These are phyloP conservation scores for Aspergillus sp. DNA, from an alignment of 2,329 filamentous ascomycete genomes.

Conservation along the genomic window DNA sequence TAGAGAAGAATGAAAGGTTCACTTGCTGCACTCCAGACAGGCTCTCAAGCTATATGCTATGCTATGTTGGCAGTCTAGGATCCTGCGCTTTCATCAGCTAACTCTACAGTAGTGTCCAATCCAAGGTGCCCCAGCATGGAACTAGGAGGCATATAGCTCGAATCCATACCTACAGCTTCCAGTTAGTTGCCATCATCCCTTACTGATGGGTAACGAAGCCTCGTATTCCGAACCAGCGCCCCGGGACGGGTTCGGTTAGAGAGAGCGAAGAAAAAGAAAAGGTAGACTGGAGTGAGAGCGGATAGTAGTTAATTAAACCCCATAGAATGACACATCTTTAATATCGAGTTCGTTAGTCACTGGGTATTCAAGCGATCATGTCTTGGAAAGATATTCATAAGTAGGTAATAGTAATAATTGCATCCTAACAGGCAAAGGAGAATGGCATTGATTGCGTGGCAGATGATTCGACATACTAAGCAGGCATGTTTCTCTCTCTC, in stretches of 20 bases:
- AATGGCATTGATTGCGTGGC: neutral
- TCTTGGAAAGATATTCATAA: neutral
- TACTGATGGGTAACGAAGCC: neutral
- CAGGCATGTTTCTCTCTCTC: neutral
- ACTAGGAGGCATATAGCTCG: neutral
- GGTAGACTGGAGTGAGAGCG: neutral
- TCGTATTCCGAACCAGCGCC: constrained; percentile 5
- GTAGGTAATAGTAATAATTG: neutral
- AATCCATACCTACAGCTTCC: neutral
- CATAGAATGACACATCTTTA: too few relatives aligned
- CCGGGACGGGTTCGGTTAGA: constrained; percentile 4
- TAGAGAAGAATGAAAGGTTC: neutral
- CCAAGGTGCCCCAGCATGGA: neutral
- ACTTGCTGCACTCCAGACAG: neutral
- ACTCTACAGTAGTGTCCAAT: neutral
- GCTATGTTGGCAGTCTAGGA: neutral
- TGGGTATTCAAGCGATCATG: neutral
- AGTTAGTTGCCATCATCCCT: neutral
- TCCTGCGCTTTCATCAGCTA: too few relatives aligned
- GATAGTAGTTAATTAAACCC: neutral
- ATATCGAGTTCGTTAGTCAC: too few relatives aligned
- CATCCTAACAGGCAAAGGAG: neutral
- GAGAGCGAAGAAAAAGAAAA: neutral
- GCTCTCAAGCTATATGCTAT: neutral
- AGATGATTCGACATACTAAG: neutral